A percentile compares a stretch with the other conserved stretches of the same genome.
Evolutionary conservation across 163 green algal species (phyloP).

Genomic region (Chloromonas sp.): DNA sequence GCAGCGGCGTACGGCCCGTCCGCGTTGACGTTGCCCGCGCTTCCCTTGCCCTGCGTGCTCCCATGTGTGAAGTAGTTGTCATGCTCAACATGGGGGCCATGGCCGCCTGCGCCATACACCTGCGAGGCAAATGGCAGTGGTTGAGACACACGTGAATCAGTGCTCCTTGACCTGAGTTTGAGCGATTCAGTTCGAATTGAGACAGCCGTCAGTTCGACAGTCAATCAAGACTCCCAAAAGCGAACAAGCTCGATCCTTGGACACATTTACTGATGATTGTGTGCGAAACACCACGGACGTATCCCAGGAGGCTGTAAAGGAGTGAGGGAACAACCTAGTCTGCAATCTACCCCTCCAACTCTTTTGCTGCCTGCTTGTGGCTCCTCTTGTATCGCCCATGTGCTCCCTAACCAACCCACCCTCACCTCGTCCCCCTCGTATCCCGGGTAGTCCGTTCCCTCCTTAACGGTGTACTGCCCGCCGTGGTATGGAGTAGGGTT

Average conservation of each 20-base stretch:
- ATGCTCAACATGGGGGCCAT: neutral
- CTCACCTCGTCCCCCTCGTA: too few relatives aligned
- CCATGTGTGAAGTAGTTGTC: neutral
- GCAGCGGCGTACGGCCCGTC: neutral
- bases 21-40: neutral
- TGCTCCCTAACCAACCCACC: neutral
- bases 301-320: too few relatives aligned
- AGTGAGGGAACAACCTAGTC: too few relatives aligned
- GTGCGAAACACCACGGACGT: too few relatives aligned
- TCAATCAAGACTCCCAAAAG: too few relatives aligned
- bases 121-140: neutral
- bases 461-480: neutral
- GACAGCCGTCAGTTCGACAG: too few relatives aligned
- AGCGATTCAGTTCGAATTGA: too few relatives aligned
- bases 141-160: too few relatives aligned
- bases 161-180: too few relatives aligned
- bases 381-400: neutral
- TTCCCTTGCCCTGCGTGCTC: neutral
- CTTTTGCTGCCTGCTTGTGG: neutral
- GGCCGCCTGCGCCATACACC: neutral
- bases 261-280: too few relatives aligned
- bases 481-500: neutral
- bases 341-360: neutral
- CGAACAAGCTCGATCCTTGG: too few relatives aligned
- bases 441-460: too few relatives aligned